Evolutionary conservation across 2,329 filamentous ascomycete species (phyloP), one percentile per base, ranked within the genome.

Genomic region (Claviceps sp.): DNA sequence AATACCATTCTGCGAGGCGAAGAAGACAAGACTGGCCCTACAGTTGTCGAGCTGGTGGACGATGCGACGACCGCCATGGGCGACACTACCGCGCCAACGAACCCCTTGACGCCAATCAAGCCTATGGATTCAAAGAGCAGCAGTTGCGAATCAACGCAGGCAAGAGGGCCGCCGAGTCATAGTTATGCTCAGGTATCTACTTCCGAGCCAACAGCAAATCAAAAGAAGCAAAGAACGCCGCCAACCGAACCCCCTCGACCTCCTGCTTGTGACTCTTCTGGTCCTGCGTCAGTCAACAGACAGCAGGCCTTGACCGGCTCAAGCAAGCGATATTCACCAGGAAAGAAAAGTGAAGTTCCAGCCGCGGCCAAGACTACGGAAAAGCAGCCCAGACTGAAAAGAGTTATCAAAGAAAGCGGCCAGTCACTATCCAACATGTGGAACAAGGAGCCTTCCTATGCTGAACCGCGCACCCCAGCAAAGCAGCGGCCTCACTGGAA

Each of bases 331-430:
- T 41, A 53, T 16, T 16, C 60, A 14, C 40, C 61, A 2, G 69
- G 67, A 47, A 70, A 51, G 42, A 66, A 63, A 55, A 43, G 54
- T 8, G 56, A 67, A 2, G 53, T 61, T 51, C 50, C 45, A 49
- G 46, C 44, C 48, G n/a, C 56, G 45, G 38, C 58, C 47, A 56
- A 57, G 48, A 2, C 47, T 47, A 4, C 56, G 50, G 52, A 67
- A 54, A 59, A 61, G 54, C 52, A 59, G 56, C 51, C 53, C 54
- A 37, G 61, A 53, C 46, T 62, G 52, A 72, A 75, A 38, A 72
- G 74, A 51, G 77, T 70, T 3, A 62, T 82, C n/a, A 76, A 69
- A 52, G 76, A 74, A 52, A 69, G 74, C 6, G 67, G 68, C 22
- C 70, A 74, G 38, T 68, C 71, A 1, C 60, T 79, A 6, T 69